Evolutionary conservation across 2,329 filamentous ascomycete genomes (phyloP).

Genomic region (Sporothrix mexicana): DNA sequence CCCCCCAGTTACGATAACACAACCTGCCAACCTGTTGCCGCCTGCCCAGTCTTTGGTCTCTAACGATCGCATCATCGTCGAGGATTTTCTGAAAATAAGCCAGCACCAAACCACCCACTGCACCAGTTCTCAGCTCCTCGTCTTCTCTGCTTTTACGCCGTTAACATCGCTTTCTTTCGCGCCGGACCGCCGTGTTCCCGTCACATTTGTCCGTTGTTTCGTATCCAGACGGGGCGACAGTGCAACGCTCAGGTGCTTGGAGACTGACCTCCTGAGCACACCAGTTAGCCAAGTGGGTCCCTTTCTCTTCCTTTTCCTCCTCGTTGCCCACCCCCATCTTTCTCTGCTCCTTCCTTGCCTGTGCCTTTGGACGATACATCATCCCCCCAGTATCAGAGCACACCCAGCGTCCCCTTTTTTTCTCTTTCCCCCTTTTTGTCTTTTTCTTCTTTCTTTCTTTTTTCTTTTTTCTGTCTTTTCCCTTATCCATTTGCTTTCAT

Average conservation of each 20-base stretch:
- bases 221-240: slow-evolving; percentile 29
- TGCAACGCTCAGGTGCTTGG: slow-evolving; percentile 36
- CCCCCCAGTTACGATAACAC: no score
- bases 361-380: slow-evolving; percentile 7
- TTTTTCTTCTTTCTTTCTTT: neutral
- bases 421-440: neutral
- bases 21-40: no score
- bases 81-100: neutral
- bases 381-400: neutral
- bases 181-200: slow-evolving; percentile 29
- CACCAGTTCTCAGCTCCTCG: no score
- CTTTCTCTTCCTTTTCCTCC: neutral
- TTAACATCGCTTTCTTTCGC: neutral
- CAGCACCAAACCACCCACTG: neutral
- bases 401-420: neutral
- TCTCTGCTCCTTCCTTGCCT: neutral
- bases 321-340: neutral
- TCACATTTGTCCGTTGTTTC: slow-evolving; percentile 33
- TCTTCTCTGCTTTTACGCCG: no score
- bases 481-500: neutral
- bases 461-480: neutral
- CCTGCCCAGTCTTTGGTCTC: neutral
- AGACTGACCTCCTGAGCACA: slow-evolving; percentile 32
- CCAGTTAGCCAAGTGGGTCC: slow-evolving; percentile 33
- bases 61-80: neutral